Evolutionary conservation across 176 grass and related monocot genomes (phyloP).

Genomic region (Metroxylon sagu): DNA sequence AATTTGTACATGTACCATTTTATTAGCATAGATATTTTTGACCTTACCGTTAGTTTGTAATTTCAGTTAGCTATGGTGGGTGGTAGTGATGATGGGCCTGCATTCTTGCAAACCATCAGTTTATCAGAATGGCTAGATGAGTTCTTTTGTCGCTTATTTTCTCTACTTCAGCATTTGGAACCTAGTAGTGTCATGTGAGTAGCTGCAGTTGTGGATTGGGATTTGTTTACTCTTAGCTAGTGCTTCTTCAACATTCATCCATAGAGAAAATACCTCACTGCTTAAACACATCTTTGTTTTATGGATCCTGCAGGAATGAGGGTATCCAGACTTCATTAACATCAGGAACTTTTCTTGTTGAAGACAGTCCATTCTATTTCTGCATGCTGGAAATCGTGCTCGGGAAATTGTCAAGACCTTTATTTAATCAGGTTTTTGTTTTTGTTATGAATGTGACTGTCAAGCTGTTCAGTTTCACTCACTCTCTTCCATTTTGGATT

Average conservation of each 20-base stretch:
- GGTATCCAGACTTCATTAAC: conserved; percentile 52
- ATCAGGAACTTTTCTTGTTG: conserved; percentile 83
- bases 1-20: not conserved
- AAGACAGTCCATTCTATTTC: conserved; percentile 80
- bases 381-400: conserved; percentile 94
- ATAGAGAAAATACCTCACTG: too few relatives aligned
- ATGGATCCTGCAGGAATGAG: conserved; percentile 62
- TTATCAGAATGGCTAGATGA: conserved; percentile 88
- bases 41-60: conserved; percentile 2
- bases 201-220: not conserved
- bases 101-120: conserved; percentile 55
- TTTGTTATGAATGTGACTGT: too few relatives aligned
- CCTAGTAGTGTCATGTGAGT: conserved; percentile 78
- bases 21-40: conserved; percentile 3
- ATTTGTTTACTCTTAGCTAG: not conserved
- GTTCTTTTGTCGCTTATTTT: conserved; percentile 80
- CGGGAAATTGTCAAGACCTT: conserved; percentile 70
- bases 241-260: conserved; percentile 1
- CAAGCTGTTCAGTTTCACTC: too few relatives aligned
- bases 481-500: too few relatives aligned
- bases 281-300: too few relatives aligned
- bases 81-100: conserved; percentile 36
- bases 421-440: conserved; percentile 69
- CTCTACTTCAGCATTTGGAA: conserved; percentile 88
- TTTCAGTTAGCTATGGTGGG: conserved; percentile 63